phyloP scores from a whole-genome alignment of 352 stramenopile species.

The Globisporangium yorkense region DNA sequence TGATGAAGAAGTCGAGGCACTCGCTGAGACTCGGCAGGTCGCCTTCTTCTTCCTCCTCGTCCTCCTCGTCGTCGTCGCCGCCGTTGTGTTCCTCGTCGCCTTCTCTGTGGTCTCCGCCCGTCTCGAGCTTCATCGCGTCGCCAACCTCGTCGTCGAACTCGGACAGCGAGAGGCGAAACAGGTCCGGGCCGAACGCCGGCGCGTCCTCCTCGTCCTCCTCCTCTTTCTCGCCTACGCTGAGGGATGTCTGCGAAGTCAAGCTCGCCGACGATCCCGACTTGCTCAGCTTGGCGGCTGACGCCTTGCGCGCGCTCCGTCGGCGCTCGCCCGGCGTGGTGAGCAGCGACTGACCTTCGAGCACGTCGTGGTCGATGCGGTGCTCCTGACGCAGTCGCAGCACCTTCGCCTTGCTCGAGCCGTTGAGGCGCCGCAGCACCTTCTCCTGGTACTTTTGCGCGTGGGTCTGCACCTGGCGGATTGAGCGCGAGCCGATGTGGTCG shows the following conservation, averaged over 20 bases:
- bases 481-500: constrained; percentile 9
- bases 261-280: not conserved
- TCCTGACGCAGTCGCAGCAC: constrained; percentile 12
- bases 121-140: not conserved
- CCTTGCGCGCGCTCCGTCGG: constrained; percentile 1
- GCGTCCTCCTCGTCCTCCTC: not conserved
- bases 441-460: constrained; percentile 18
- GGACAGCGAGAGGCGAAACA: constrained; percentile 9
- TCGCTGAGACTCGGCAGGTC: constrained; percentile 14
- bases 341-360: constrained; percentile 9
- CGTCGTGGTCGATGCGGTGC: constrained; percentile 15
- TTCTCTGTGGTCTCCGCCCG: not conserved
- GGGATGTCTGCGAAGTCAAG: not conserved
- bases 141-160: constrained; percentile 6
- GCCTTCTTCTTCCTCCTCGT: not conserved
- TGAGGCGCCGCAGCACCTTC: constrained; percentile 11
- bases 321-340: constrained; percentile 5
- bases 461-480: constrained; percentile 14
- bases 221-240: not conserved
- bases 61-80: not conserved
- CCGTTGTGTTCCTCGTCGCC: not conserved
- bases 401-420: constrained; percentile 10
- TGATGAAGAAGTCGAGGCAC: constrained; percentile 19
- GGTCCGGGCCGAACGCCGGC: not conserved
- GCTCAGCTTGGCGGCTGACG: not conserved